Evolutionary conservation across 2,329 filamentous ascomycete species (phyloP).

Genomic region (Lasiodiplodia theobromae): DNA sequence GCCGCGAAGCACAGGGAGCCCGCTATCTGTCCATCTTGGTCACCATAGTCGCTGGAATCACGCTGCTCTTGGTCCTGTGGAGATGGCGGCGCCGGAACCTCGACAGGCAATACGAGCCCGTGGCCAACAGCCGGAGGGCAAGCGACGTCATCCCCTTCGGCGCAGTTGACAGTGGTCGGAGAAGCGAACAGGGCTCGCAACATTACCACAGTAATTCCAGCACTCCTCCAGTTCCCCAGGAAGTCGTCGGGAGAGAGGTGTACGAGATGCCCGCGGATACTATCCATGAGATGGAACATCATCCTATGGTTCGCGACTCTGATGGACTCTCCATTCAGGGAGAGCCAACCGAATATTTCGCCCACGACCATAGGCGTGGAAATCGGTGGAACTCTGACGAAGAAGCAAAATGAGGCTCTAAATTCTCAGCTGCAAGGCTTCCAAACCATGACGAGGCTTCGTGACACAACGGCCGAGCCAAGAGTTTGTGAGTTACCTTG

Average conservation of each 20-base stretch:
- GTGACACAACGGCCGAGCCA: not conserved
- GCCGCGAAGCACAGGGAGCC: constrained; percentile 13
- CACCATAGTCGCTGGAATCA: constrained; percentile 5
- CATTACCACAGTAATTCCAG: not conserved
- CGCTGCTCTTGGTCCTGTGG: constrained; percentile 12
- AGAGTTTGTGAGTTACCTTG: not conserved
- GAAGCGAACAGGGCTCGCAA: not conserved
- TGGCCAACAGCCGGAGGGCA: not conserved
- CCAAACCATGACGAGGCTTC: constrained; percentile 7
- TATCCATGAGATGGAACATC: constrained; percentile 20
- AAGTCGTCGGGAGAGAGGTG: constrained; percentile 8
- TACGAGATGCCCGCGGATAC: constrained; percentile 16
- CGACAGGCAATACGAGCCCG: constrained; percentile 10
- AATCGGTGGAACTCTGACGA: not conserved
- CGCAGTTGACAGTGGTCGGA: not conserved
- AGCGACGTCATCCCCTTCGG: not conserved
- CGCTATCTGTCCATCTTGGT: constrained; percentile 12
- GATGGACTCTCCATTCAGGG: constrained; percentile 8
- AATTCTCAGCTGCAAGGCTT: not conserved
- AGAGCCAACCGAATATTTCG: constrained; percentile 10
- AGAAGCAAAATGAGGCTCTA: constrained; percentile 13
- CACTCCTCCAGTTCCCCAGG: not conserved
- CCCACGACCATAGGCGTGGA: not conserved
- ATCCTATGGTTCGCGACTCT: constrained; percentile 5
- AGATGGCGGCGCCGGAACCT: constrained; percentile 18